Evolutionary conservation across 352 stramenopile species (phyloP).

Genomic region (Proteromonas lacertae): DNA sequence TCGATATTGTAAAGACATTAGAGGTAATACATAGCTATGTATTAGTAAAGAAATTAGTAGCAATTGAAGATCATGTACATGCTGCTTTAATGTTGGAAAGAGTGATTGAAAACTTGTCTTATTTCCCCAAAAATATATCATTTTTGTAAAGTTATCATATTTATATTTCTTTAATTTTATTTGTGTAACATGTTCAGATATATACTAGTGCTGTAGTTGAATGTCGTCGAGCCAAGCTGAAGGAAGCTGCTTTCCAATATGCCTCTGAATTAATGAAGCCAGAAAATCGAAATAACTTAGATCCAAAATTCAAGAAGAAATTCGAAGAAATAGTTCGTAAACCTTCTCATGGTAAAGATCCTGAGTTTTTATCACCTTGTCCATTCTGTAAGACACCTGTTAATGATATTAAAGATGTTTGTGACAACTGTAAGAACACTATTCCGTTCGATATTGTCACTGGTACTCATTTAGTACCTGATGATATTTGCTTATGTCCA

Average conservation of each 20-base stretch:
- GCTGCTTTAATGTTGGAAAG: constrained; percentile 47
- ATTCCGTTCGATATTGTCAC: constrained; percentile 63
- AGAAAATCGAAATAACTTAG: constrained; percentile 27
- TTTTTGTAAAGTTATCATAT: constrained; percentile 7
- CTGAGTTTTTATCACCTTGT: constrained; percentile 23
- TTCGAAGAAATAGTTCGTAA: constrained; percentile 61
- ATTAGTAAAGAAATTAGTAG: constrained; percentile 58
- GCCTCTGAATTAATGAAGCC: constrained; percentile 46
- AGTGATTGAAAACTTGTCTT: constrained; percentile 48
- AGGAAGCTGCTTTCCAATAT: constrained; percentile 51
- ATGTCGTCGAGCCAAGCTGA: constrained; percentile 48
- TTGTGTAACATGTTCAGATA: constrained; percentile 14
- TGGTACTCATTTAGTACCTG: constrained; percentile 55
- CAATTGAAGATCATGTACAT: constrained; percentile 30
- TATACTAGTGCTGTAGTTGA: constrained; percentile 65
- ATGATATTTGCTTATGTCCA: constrained; percentile 56
- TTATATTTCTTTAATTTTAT: background rate
- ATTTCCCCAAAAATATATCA: constrained; percentile 47
- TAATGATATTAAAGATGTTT: constrained; percentile 39
- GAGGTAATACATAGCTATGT: constrained; percentile 65
- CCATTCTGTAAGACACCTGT: constrained; percentile 35
- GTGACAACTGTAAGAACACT: constrained; percentile 44
- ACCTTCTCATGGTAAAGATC: constrained; percentile 36
- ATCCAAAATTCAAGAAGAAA: constrained; percentile 23
- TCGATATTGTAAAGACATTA: constrained; percentile 36